Conservation (phyloP, 345 rosid species). For the Crucihimalaya himalaica region DNA sequence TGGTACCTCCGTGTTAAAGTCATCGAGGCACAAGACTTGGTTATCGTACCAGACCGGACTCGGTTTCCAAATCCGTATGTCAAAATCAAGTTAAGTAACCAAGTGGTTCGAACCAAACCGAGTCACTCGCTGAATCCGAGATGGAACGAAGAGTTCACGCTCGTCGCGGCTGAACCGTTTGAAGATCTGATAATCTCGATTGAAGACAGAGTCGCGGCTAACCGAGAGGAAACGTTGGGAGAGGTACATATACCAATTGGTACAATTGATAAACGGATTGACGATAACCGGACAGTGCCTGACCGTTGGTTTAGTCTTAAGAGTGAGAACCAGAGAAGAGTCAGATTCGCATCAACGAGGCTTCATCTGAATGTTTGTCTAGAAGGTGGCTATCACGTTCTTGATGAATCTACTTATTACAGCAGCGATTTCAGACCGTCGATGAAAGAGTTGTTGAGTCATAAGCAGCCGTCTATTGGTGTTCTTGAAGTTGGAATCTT, state of each 20-base stretch:
- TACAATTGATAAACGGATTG: constrained; percentile 55
- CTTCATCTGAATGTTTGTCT: constrained; percentile 66
- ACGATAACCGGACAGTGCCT: constrained; percentile 50
- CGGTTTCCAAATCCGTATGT: constrained; percentile 69
- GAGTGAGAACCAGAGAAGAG: constrained; percentile 60
- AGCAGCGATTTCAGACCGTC: constrained; percentile 97
- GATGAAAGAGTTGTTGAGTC: constrained; percentile 68
- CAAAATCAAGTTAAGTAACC: constrained; percentile 67
- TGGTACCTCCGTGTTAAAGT: constrained; percentile 89
- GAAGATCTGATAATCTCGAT: constrained; percentile 72
- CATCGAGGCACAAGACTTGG: constrained; percentile 86
- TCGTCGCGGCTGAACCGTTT: constrained; percentile 91
- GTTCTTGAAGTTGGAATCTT: constrained; percentile 82
- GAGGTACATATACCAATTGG: constrained; percentile 50
- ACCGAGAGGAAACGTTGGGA: constrained; percentile 77
- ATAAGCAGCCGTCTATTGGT: constrained; percentile 65
- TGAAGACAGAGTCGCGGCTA: constrained; percentile 66
- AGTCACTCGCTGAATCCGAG: constrained; percentile 61
- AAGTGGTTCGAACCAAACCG: constrained; percentile 65
- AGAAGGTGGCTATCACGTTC: constrained; percentile 97
- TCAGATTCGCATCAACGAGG: constrained; percentile 61
- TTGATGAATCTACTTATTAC: constrained; percentile 86
- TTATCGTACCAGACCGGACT: constrained; percentile 52
- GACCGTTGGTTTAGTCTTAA: constrained; percentile 65
- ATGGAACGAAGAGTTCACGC: constrained; percentile 90